Conservation (phyloP, 305 asterid genomes). For the Coffea humblotiana region DNA sequence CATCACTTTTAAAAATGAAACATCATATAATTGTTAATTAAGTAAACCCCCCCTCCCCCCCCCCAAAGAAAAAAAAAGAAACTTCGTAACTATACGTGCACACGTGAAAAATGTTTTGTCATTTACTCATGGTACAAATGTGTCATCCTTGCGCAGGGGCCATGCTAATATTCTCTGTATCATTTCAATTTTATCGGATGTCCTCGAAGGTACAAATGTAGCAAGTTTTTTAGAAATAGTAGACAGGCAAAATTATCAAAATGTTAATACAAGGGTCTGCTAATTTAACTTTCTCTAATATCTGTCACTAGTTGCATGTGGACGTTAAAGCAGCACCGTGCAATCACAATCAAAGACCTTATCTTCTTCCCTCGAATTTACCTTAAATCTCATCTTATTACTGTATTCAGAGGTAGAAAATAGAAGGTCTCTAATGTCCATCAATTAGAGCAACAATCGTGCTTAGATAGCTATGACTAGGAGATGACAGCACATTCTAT, state of each 20-base stretch:
- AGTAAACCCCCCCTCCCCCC: no score
- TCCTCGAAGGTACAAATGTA: no score
- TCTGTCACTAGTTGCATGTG: not conserved
- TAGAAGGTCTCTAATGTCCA: not conserved
- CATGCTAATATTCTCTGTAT: conserved; percentile 50
- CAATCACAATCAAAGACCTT: not conserved
- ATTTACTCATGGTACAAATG: not conserved
- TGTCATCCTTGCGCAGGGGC: conserved; percentile 45
- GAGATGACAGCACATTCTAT: not conserved
- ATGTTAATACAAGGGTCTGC: not conserved
- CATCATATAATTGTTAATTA: not conserved
- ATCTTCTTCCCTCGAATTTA: not conserved
- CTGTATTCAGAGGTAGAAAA: no score
- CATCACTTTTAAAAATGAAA: no score
- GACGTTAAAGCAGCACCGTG: not conserved
- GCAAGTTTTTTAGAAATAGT: no score
- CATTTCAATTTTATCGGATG: conserved; percentile 36
- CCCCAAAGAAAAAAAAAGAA: no score
- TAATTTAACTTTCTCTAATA: not conserved
- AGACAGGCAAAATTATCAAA: not conserved
- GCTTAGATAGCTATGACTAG: not conserved
- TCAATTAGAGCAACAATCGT: not conserved
- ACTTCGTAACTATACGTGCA: not conserved
- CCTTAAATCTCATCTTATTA: not conserved
- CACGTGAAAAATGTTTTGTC: not conserved